Evolutionary conservation across 495 filamentous ascomycete genomes (phyloP).

Genomic region (Aspergillus leporis): DNA sequence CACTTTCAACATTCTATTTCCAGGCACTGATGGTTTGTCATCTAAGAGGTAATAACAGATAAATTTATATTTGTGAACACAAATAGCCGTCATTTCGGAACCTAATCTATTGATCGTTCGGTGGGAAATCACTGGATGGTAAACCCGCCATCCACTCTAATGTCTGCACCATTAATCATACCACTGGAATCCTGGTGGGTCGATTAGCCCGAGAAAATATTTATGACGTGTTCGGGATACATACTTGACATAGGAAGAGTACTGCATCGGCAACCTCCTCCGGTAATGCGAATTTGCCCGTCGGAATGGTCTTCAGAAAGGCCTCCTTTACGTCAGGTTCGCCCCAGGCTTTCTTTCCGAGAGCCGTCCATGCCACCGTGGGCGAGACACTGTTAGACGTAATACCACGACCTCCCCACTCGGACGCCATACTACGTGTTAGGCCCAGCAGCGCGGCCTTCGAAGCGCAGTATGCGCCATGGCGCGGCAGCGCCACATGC

Average conservation of each 20-base stretch:
- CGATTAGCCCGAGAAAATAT: constrained; percentile 11
- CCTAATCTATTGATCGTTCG: neutral
- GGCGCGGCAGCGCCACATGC: constrained; percentile 37
- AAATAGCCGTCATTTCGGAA: neutral
- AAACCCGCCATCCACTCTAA: constrained; percentile 44
- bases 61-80: too few relatives aligned
- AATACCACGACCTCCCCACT: constrained; percentile 39
- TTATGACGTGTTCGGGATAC: neutral
- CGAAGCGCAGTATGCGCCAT: constrained; percentile 51
- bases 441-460: constrained; percentile 49
- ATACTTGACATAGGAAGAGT: constrained; percentile 40
- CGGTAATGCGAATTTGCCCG: constrained; percentile 44
- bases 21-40: too few relatives aligned
- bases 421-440: constrained; percentile 50
- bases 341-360: constrained; percentile 44
- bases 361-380: constrained; percentile 43
- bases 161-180: constrained; percentile 47
- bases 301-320: constrained; percentile 38
- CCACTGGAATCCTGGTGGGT: constrained; percentile 39
- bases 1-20: too few relatives aligned
- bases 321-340: constrained; percentile 31
- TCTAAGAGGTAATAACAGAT: too few relatives aligned
- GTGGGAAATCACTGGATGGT: constrained; percentile 31
- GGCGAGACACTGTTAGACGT: constrained; percentile 41
- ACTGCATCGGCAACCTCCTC: constrained; percentile 44